These are phyloP conservation scores for Curvularia sp. DNA, from an alignment of 2,329 filamentous ascomycete genomes.

Conservation along the genomic window DNA sequence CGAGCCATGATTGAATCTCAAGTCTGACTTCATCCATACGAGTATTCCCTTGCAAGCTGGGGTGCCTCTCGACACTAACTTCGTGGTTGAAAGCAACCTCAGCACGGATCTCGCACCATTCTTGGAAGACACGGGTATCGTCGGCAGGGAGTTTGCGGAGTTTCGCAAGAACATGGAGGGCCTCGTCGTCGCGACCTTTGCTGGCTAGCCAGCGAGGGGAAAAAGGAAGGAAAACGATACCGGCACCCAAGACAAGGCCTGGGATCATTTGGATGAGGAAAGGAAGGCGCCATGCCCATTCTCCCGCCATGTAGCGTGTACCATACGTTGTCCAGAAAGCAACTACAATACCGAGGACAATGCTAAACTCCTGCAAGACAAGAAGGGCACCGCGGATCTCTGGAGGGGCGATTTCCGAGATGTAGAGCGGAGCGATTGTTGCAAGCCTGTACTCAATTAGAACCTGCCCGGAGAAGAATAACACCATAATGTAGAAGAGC, in stretches of 20 bases:
- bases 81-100: slow-evolving; percentile 63
- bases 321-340: slow-evolving; percentile 65
- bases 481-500: too few species aligned
- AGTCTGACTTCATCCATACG: slow-evolving; percentile 52
- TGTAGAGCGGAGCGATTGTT: slow-evolving; percentile 61
- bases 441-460: slow-evolving; percentile 33
- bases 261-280: slow-evolving; percentile 58
- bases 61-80: slow-evolving; percentile 51
- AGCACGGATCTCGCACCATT: slow-evolving; percentile 62
- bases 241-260: slow-evolving; percentile 50
- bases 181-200: slow-evolving; percentile 55
- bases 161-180: slow-evolving; percentile 56
- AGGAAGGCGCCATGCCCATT: slow-evolving; percentile 57
- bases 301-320: slow-evolving; percentile 53
- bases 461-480: background rate
- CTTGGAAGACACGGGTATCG: slow-evolving; percentile 60
- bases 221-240: slow-evolving; percentile 60
- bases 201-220: slow-evolving; percentile 63
- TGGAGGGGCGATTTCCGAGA: slow-evolving; percentile 60
- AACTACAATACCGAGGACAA: slow-evolving; percentile 59
- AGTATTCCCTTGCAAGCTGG: slow-evolving; percentile 38
- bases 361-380: slow-evolving; percentile 58
- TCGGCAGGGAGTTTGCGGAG: slow-evolving; percentile 59
- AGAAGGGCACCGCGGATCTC: slow-evolving; percentile 59
- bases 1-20: slow-evolving; percentile 56